Conservation (phyloP, 306 rosid species). For the Begonia loranthoides region DNA sequence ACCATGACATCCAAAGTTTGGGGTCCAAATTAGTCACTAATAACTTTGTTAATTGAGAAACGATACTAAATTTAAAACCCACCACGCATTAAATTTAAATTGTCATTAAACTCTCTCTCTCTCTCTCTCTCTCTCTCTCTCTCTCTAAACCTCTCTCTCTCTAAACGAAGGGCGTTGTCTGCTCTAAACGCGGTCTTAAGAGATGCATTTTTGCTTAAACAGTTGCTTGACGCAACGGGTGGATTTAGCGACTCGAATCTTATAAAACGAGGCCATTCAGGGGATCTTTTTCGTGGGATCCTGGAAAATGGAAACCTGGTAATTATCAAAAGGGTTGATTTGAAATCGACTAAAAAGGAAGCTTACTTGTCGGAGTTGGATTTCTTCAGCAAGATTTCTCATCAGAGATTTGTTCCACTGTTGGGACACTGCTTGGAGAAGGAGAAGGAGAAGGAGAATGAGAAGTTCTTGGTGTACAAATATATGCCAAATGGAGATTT, state of each 20-base stretch:
- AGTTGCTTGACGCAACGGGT: constrained; percentile 63
- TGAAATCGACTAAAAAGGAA: constrained; percentile 34
- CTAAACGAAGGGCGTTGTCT: too few relatives aligned
- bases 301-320: constrained; percentile 61
- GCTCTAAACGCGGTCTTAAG: too few relatives aligned
- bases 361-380: constrained; percentile 55
- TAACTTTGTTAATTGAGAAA: too few relatives aligned
- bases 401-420: constrained; percentile 70
- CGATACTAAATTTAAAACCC: too few relatives aligned
- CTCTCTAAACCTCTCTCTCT: too few relatives aligned
- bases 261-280: constrained; percentile 69
- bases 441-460: too few relatives aligned
- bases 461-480: constrained; percentile 79
- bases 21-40: too few relatives aligned
- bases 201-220: constrained; percentile 56
- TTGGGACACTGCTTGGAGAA: constrained; percentile 79
- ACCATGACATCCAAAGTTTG: too few relatives aligned
- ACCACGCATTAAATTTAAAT: too few relatives aligned
- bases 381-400: constrained; percentile 56
- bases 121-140: too few relatives aligned
- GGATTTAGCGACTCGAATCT: constrained; percentile 55
- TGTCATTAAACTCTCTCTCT: too few relatives aligned
- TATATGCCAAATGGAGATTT: constrained; percentile 72
- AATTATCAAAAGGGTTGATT: constrained; percentile 58
- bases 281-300: constrained; percentile 68